phyloP scores from a whole-genome alignment of 1,284 basidiomycete species.

The Pholiota adiposa region DNA sequence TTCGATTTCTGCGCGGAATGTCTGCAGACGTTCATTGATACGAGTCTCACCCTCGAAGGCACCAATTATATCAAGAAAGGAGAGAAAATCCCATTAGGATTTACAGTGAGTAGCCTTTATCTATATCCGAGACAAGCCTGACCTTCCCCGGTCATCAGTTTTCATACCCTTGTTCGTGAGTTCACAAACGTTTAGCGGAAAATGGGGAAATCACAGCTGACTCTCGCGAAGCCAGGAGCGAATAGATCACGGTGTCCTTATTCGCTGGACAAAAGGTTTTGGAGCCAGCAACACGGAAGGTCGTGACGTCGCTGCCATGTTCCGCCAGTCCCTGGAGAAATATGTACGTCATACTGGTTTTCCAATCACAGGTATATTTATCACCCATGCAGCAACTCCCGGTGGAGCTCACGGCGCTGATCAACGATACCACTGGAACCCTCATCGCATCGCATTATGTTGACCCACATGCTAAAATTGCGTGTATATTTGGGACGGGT shows the following conservation, averaged over 20 bases:
- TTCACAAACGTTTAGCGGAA: background rate
- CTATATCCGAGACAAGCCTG: conserved; percentile 7
- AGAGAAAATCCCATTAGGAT: conserved; percentile 84
- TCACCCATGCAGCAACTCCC: conserved; percentile 59
- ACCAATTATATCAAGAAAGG: conserved; percentile 70
- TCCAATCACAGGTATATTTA: background rate
- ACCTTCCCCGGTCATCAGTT: conserved; percentile 55
- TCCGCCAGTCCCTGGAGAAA: conserved; percentile 81
- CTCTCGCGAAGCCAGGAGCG: conserved; percentile 69
- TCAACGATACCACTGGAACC: conserved; percentile 88
- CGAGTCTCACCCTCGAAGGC: conserved; percentile 66
- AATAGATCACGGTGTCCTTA: conserved; percentile 94
- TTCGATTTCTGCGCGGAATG: conserved; percentile 99
- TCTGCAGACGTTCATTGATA: conserved; percentile 86
- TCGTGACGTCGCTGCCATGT: conserved; percentile 91
- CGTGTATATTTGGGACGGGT: conserved; percentile 97
- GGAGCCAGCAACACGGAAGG: conserved; percentile 93
- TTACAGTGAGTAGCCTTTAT: conserved; percentile 70
- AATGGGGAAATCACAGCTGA: background rate
- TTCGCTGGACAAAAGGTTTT: conserved; percentile 99
- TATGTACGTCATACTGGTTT: conserved; percentile 47
- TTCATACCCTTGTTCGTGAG: conserved; percentile 91
- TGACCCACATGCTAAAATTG: conserved; percentile 88
- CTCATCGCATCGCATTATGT: conserved; percentile 98
- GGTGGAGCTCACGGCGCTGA: conserved; percentile 82